Evolutionary conservation across 164 flowering plant species (phyloP), one percentile per base, ranked within the genome.

Genomic region (Amborella trichopoda): DNA sequence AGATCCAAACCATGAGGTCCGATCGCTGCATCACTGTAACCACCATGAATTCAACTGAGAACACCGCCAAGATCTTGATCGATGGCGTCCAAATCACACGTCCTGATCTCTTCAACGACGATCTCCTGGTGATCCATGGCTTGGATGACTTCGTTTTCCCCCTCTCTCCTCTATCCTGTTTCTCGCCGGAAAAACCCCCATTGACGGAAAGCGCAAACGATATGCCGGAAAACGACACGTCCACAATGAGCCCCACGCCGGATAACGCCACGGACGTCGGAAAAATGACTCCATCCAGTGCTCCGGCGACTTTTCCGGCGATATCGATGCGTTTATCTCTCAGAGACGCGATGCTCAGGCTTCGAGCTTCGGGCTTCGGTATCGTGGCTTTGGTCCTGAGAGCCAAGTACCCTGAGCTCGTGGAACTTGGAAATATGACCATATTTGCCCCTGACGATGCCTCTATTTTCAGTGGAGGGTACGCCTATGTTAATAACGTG

Each of bases 11-110:
- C 14, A 40, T 77, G 40, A 54, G 56, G 28, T 71, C 81, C 8
- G 76, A 70, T 45, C 80, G 73, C 16, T 82, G 93, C 64, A 42
- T 76, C 43, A 77, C 78, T 13, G 50, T 79, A 49, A 80, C 81
- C 32, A 54, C 50, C 20, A 8, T n/a, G 32, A n/a, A n/a, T n/a
- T n/a, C n/a, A n/a, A 45, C 5, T 19, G 20, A 28, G 1, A 11
- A 68, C 20, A 26, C 34, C 58, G 17, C 55, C 19, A 63, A 57
- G 46, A 40, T 77, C 40, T 73, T 68, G 66, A 40, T 75, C 58
- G 68, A 70, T 26, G 80, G 80, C 23, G 72, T 67, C 13, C 71
- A 73, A 56, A 70, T 77, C 50, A 64, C 81, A 1, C 65, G 62
- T 19, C 80, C 80, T 0, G 84, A 81, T 40, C 61, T 81, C 46